phyloP scores from a whole-genome alignment of 2,329 filamentous ascomycete genomes.

The Albifimbria verrucaria region DNA sequence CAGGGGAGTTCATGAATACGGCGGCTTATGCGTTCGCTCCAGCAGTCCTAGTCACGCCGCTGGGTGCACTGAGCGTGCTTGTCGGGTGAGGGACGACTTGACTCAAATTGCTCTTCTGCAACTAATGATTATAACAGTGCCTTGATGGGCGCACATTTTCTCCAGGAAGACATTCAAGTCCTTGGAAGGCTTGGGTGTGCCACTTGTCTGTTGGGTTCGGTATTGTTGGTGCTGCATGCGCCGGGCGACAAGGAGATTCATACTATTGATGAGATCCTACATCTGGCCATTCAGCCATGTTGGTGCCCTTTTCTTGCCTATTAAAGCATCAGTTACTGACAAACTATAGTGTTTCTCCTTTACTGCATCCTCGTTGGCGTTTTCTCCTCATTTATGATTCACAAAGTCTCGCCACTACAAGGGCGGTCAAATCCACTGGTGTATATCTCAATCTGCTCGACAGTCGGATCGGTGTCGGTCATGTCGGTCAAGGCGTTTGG shows the following conservation, averaged over 20 bases:
- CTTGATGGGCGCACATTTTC: constrained; percentile 90
- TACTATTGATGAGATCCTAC: constrained; percentile 24
- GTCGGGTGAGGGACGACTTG: constrained; percentile 54
- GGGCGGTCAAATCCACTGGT: constrained; percentile 98
- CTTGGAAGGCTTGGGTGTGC: constrained; percentile 93
- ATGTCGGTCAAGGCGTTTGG: constrained; percentile 99
- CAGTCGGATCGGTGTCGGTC: constrained; percentile 93
- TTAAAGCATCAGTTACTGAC: not conserved
- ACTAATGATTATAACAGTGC: constrained; percentile 37
- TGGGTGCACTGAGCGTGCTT: constrained; percentile 89
- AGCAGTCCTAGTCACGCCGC: constrained; percentile 94
- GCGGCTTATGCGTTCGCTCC: constrained; percentile 97
- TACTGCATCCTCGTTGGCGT: not conserved
- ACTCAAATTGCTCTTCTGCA: not conserved
- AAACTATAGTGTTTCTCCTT: not conserved
- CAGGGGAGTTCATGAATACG: constrained; percentile 96
- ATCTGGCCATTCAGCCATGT: constrained; percentile 96
- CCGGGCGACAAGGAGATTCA: constrained; percentile 89
- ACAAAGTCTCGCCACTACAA: constrained; percentile 34
- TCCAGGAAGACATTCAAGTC: constrained; percentile 85
- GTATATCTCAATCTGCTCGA: constrained; percentile 97
- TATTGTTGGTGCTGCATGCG: constrained; percentile 96
- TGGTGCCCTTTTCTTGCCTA: constrained; percentile 80
- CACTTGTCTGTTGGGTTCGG: constrained; percentile 90
- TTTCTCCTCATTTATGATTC: not conserved